A percentile compares a stretch with the other conserved stretches of the same genome.
These are phyloP conservation scores for Furcasterigmium furcatum DNA, from an alignment of 2,329 filamentous ascomycete genomes.

Conservation along the genomic window DNA sequence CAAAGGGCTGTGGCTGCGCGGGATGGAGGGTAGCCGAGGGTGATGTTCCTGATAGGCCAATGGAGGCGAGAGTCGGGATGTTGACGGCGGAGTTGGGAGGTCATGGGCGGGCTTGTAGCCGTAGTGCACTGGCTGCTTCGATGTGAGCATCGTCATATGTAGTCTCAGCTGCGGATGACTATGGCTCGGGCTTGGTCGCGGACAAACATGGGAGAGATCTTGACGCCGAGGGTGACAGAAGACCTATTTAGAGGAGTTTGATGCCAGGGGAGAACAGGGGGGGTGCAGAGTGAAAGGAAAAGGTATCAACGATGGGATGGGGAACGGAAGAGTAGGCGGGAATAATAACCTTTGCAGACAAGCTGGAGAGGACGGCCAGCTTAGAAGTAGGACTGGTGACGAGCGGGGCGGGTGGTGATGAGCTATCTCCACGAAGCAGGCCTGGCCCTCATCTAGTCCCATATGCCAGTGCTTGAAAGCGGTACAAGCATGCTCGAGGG, in stretches of 20 bases:
- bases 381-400: constrained; percentile 15
- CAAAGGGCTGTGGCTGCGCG: constrained; percentile 43
- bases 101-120: constrained; percentile 61
- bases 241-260: constrained; percentile 1
- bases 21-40: constrained; percentile 33
- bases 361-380: constrained; percentile 33
- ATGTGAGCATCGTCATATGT: constrained; percentile 55
- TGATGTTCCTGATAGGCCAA: constrained; percentile 46
- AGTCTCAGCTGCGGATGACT: constrained; percentile 11
- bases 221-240: neutral
- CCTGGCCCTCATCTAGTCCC: constrained; percentile 40
- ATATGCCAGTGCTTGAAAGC: constrained; percentile 21
- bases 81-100: constrained; percentile 55
- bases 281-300: constrained; percentile 7
- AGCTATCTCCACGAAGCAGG: constrained; percentile 36
- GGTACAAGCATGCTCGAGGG: constrained; percentile 12
- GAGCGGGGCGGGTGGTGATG: constrained; percentile 37
- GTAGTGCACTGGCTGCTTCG: constrained; percentile 56
- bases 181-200: constrained; percentile 3
- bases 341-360: constrained; percentile 35
- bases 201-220: constrained; percentile 5
- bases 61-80: constrained; percentile 52
- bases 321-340: constrained; percentile 18
- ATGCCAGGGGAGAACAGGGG: constrained; percentile 2
- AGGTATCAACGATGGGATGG: constrained; percentile 6